Base-by-base conservation (phyloP, 805 yeast species). In the Brettanomyces bruxellensis region DNA sequence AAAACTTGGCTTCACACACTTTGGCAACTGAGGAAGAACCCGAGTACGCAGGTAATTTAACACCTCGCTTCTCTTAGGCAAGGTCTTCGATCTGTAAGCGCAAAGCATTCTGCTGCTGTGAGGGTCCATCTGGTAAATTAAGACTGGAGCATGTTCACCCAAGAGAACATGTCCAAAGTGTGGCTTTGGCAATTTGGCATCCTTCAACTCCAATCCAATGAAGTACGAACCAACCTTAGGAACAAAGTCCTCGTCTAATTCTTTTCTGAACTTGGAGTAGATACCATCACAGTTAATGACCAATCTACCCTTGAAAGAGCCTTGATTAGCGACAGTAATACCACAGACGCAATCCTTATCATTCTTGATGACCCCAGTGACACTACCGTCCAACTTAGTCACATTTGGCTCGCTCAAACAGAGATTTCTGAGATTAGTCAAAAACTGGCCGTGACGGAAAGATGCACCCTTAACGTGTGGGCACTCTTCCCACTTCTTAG, bases 271-370 rank as follows among this genome's bases (percentile, higher is more conserved):
- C 64, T 83, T 89, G 48, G 97, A 90, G 60, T 87, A 88, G 47
- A 91, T 90, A 49, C 99, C 99, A 65, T 93, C 99, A 60, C 95
- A 87, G 42, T 85, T 77, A 30, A 89, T 71, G 5, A 91, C 84
- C 47, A 89, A 60, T 47, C 79, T 76, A 3, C 84, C 86, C 22
- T 65, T 64, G 67, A 73, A 80, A 5, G 70, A 64, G 7, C 68
- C 66, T 30, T 71, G 70, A 6, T 68, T 70, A 30, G 69, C 65
- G 14, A 79, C 86, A 51, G 68, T 68, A n/a, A 90, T 89, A 25
- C 98, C 98, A 25, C 73, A 64, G n/a, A 89, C 86, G 25, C 72
- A 77, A 32, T 64, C 68, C 38, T 75, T 70, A 14, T 66, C 65
- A 57, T 81, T 79, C 48, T 78, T 69, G 34, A 87, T 58, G 2